Evolutionary conservation across 352 stramenopile genomes (phyloP), one percentile per base, ranked within the genome.

Genomic region (Elongisporangium prolatum): DNA sequence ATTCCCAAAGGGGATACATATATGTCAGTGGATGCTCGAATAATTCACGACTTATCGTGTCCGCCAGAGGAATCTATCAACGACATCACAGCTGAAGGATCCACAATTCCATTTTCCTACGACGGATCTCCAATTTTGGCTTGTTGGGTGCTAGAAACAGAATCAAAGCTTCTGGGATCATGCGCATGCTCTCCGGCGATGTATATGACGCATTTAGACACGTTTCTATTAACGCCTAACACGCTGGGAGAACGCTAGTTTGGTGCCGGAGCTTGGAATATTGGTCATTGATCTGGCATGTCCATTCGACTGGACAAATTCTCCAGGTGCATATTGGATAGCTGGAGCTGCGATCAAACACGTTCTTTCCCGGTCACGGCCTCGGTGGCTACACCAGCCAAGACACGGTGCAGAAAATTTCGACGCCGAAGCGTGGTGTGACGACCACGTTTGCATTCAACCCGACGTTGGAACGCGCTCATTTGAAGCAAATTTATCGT

Each of bases 401-500:
- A 8, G 2, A 2, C 2, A 22, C 1, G 52, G 14, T 18, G 38
- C 25, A 1, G 4, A 44, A n/a, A 22, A 16, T 14, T 56, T 60
- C 37, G 52, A 64, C 11, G 24, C 38, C 0, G 56, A 64, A 17
- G 28, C 25, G 2, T 60, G 52, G 52, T 60, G 59, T 18, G 52
- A 59, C 11, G 59, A 57, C 25, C 44, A 64, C 28, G 57, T 56
- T 5, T 40, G 28, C 2, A 57, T 64, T 28, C 48, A 64, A 56
- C 21, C 40, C 4, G 59, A 64, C 17, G 50, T 60, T 13, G 52
- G 59, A 7, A 52, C 52, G 0, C 40, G 59, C 3, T 34, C 56
- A 6, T 18, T 7, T 10, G 59, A 64, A 24, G 52, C 59, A 1
- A 54, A 59, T 57, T 34, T 60, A 9, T 38, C 53, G 2, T 25